Conservation (phyloP, 371 early-diverging fungal genomes). For the Rhizomucor pusillus region DNA sequence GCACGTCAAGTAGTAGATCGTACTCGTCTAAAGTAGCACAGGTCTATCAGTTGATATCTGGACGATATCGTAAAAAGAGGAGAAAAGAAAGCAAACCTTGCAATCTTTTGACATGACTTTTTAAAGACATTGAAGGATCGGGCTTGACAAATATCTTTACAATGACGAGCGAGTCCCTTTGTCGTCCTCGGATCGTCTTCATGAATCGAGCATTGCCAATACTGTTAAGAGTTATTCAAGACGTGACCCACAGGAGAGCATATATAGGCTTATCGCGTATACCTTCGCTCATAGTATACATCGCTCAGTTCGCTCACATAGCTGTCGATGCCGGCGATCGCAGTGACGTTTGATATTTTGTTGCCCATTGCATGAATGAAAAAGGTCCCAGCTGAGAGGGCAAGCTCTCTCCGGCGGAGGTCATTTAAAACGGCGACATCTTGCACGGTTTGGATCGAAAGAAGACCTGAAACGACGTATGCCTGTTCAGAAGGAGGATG, state of each 20-base stretch:
- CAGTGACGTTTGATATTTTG: conserved; percentile 63
- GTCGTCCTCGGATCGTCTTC: conserved; percentile 87
- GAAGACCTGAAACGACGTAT: no score
- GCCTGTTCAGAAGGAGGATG: no score
- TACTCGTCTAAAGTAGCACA: conserved; percentile 56
- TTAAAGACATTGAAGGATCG: conserved; percentile 60
- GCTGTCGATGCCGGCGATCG: conserved; percentile 66
- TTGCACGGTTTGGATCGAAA: no score
- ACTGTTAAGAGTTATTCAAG: conserved; percentile 31
- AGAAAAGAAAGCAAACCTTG: conserved; percentile 40
- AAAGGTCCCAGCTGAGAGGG: neutral
- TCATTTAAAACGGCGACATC: no score
- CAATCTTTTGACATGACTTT: conserved; percentile 55
- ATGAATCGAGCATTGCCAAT: conserved; percentile 90
- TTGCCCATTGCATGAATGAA: conserved; percentile 57
- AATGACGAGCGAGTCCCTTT: conserved; percentile 75
- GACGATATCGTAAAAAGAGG: neutral
- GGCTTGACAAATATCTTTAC: conserved; percentile 93
- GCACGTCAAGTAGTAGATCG: conserved; percentile 59
- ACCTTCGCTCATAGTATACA: conserved; percentile 74
- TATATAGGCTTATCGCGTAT: neutral
- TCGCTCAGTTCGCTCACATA: conserved; percentile 73
- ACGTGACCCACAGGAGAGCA: neutral
- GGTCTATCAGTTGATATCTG: neutral
- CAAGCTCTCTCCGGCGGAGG: no score